Base-by-base conservation (phyloP, 179 eudicot species). In the Vitellaria paradoxa region DNA sequence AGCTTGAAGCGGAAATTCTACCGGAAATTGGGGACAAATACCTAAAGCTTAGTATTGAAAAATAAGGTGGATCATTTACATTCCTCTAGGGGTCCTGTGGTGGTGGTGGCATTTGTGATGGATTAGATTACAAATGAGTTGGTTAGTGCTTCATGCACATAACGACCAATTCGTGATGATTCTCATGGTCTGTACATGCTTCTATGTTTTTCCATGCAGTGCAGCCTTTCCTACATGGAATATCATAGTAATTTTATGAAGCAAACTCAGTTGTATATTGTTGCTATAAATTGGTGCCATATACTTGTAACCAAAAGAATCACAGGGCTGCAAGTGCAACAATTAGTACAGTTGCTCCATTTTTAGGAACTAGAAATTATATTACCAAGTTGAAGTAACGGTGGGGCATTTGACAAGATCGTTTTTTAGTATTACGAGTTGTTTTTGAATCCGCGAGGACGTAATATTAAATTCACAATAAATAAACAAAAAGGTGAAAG, bases 1-100 rank as follows among this genome's bases (percentile, higher is more conserved):
- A 69, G 68, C 60, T 77, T 69, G 67, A 61, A 59, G 42, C 9
- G 73, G 57, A 68, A 11, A n/a, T 18, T 46, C 80, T 59, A 47
- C 68, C 8, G 50, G 17, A 61, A 50, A 56, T 77, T 70, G 60
- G 80, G 46, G 60, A 11, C 74, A 30, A 77, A 6, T 6, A 23
- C 42, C 40, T 9, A 13, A 18, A 26, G 68, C 70, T 26, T 9
- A 57, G 55, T 46, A 26, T 23, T 46, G 17, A 5, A 23, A 47
- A 18, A 8, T 63, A 49, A 15, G 7, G 40, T 52, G 73, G n/a
- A 23, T 3, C 42, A 50, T 11, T 12, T 12, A 3, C 13, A 7
- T 5, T 17, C 24, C 50, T 67, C 71, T 53, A 14, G 18, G 37
- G n/a, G 30, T 30, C n/a, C 46, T 2, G n/a, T 7, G 4, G 46